Evolutionary conservation across 257 asterid species (phyloP).

Genomic region (Ocimum tenuiflorum): DNA sequence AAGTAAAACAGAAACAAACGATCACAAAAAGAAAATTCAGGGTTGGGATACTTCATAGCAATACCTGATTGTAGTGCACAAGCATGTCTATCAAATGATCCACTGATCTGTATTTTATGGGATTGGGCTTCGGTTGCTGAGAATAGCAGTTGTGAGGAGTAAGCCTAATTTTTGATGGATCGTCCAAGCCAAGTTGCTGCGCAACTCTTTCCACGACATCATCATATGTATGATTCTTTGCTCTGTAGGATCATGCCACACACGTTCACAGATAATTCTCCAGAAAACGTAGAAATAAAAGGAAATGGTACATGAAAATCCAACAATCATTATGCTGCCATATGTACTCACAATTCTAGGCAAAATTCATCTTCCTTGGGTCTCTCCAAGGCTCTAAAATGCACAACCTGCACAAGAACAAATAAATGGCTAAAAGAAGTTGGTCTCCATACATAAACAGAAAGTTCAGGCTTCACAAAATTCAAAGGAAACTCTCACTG

Average conservation of each 20-base stretch:
- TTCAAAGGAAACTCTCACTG: background rate
- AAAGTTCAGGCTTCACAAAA: background rate
- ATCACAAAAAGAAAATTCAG: background rate
- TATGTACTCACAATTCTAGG: constrained; percentile 75
- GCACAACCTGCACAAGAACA: constrained; percentile 59
- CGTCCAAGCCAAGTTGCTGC: constrained; percentile 71
- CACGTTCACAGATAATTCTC: constrained; percentile 4
- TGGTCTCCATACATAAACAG: background rate
- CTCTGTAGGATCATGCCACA: constrained; percentile 43
- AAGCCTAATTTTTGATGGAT: constrained; percentile 88
- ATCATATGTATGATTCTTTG: constrained; percentile 85
- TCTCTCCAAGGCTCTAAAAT: constrained; percentile 78
- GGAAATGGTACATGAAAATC: constrained; percentile 17
- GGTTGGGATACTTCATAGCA: background rate
- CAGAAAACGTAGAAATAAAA: background rate
- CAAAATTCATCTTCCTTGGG: constrained; percentile 92
- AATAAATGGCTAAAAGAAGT: background rate
- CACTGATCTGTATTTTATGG: constrained; percentile 76
- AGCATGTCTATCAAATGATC: constrained; percentile 89
- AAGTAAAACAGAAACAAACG: background rate
- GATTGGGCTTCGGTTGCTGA: constrained; percentile 95
- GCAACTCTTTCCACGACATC: constrained; percentile 95
- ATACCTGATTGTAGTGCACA: constrained; percentile 97
- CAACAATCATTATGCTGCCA: constrained; percentile 6
- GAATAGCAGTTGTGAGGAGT: constrained; percentile 98